phyloP scores from a whole-genome alignment of 768 basidiomycete species.

The Psilocybe azurescens region DNA sequence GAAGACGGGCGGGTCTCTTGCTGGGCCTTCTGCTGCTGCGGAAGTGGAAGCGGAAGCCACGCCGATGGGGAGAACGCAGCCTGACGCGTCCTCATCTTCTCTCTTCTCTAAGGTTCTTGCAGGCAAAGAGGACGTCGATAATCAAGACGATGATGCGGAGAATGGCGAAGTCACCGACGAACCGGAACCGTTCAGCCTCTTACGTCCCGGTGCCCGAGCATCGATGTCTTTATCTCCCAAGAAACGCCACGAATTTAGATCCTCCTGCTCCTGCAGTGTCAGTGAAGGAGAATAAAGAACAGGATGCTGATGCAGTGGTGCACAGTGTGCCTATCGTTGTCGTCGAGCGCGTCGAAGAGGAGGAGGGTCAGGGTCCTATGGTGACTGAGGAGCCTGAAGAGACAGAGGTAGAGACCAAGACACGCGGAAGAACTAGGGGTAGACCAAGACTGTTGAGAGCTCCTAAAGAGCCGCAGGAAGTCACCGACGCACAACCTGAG shows the following conservation, averaged over 20 bases:
- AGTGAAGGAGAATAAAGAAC: neutral
- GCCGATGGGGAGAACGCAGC: neutral
- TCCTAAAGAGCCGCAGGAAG: constrained; percentile 11
- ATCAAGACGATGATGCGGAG: neutral
- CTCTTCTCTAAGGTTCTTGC: neutral
- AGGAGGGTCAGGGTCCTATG: neutral
- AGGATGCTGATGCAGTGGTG: neutral
- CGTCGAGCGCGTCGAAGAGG: constrained; percentile 8
- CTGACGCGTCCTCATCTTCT: neutral
- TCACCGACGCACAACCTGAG: neutral
- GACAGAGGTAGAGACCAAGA: constrained; percentile 7
- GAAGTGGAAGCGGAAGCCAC: neutral
- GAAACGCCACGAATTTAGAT: neutral
- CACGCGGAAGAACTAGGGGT: constrained; percentile 14
- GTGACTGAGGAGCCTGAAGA: neutral
- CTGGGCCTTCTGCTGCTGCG: neutral
- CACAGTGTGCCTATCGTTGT: constrained; percentile 16
- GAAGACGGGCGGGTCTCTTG: neutral
- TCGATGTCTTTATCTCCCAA: constrained; percentile 1
- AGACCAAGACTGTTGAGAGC: constrained; percentile 20
- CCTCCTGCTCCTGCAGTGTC: neutral
- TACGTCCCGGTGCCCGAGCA: constrained; percentile 22
- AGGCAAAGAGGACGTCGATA: neutral
- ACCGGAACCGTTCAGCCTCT: constrained; percentile 26
- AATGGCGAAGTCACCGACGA: neutral